Evolutionary conservation across 257 asterid genomes (phyloP), one percentile per base, ranked within the genome.

Genomic region (Buddleja alternifolia): DNA sequence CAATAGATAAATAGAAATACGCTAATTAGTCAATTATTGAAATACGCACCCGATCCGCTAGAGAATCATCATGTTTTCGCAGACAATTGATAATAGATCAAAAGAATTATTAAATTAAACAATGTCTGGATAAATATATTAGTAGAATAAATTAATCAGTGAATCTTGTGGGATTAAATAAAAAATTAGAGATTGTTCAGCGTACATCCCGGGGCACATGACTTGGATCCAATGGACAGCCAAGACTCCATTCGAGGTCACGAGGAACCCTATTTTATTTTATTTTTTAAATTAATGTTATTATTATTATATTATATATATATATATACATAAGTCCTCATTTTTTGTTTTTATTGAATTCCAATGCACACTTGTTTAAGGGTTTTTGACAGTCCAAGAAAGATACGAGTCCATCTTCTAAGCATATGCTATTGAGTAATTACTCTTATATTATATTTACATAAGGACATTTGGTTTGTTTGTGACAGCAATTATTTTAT

Each of bases 181-280:
- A 58, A 70, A 73, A 80, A 72, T 47, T 6, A 65, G 29, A 67
- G 77, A 78, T 48, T 59, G 45, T 15, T 75, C 87, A 80, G 93
- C 88, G 83, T 82, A 80, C 84, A 77, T 80, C 78, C 79, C 76
- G 87, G 90, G 75, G 88, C 91, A 87, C 95, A 81, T 83, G 95
- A 83, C 63, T 56, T 71, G 75, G 82, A 87, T 73, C 84, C 89
- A 84, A 68, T 69, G 67, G 73, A 84, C 87, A 85, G 86, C 86
- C 73, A 80, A 39, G 86, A 80, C 69, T 36, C 72, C 75, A 34
- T 77, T 78, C 85, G 56, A 73, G 50, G 81, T 77, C 81, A 59
- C 58, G n/a, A n/a, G n/a, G n/a, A n/a, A n/a, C n/a, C 5, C 34
- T 29, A 29, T 29, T 29, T 29, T 29, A 1, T 29, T 29, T 1